A percentile compares a stretch with the other conserved stretches of the same genome.
Conservation (phyloP, 2,329 filamentous ascomycete species). For the Trichoderma koningiopsis region DNA sequence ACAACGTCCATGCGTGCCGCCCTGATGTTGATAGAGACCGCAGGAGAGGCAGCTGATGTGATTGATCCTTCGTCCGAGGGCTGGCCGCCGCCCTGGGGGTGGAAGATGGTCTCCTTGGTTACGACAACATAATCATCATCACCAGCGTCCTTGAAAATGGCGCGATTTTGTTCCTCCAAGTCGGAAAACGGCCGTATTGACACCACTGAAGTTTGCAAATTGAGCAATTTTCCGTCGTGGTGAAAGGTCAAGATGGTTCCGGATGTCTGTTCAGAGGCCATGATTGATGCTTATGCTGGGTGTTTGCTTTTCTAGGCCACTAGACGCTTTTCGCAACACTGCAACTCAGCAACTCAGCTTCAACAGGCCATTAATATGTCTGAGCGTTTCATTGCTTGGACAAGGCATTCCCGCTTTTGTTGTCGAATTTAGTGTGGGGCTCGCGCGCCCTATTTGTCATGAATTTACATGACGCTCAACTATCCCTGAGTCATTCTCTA, state of each 20-base stretch:
- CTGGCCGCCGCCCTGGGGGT: constrained; percentile 74
- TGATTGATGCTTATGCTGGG: not conserved
- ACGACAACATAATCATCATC: constrained; percentile 59
- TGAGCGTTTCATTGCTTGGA: not conserved
- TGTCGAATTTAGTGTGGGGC: constrained; percentile 19
- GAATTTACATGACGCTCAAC: not conserved
- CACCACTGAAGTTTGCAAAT: constrained; percentile 47
- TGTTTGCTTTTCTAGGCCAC: not conserved
- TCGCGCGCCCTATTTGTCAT: not conserved
- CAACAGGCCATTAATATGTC: not conserved
- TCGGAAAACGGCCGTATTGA: constrained; percentile 52
- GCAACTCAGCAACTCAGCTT: not conserved
- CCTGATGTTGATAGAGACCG: constrained; percentile 48
- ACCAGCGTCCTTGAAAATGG: constrained; percentile 59
- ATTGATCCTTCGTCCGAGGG: constrained; percentile 68
- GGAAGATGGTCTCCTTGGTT: constrained; percentile 70
- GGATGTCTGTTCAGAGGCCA: not conserved
- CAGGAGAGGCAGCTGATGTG: constrained; percentile 40
- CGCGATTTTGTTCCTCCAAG: constrained; percentile 53
- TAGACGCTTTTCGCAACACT: not conserved
- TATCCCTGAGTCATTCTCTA: not conserved
- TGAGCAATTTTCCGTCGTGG: constrained; percentile 47
- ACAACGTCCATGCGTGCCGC: constrained; percentile 58
- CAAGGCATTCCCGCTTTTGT: not conserved
- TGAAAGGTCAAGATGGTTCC: constrained; percentile 50